phyloP scores from a whole-genome alignment of 805 yeast species.

The Pichia eremophila region DNA sequence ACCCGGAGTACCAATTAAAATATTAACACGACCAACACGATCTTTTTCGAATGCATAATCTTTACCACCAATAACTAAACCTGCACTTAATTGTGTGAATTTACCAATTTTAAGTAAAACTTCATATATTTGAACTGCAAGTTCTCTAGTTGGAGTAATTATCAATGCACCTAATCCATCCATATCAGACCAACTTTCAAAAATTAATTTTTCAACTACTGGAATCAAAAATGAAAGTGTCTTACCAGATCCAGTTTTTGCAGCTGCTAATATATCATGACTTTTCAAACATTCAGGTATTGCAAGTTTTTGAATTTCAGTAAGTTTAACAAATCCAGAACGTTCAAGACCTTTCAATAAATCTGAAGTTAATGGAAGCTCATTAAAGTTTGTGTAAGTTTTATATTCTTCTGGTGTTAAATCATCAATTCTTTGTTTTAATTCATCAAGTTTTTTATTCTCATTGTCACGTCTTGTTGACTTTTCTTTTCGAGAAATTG shows the following conservation, averaged over 20 bases:
- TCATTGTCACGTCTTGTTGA: conserved; percentile 20
- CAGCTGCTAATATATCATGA: conserved; percentile 75
- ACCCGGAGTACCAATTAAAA: conserved; percentile 88
- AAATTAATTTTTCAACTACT: conserved; percentile 56
- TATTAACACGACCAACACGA: conserved; percentile 69
- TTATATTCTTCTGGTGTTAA: conserved; percentile 36
- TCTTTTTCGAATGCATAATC: conserved; percentile 76
- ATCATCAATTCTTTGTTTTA: conserved; percentile 45
- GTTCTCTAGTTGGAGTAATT: conserved; percentile 86
- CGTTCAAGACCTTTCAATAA: conserved; percentile 67
- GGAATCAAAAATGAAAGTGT: conserved; percentile 84
- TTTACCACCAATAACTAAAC: conserved; percentile 89
- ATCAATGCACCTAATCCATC: conserved; percentile 88
- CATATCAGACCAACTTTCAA: conserved; percentile 65
- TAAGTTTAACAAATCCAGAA: conserved; percentile 69
- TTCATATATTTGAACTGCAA: conserved; percentile 86
- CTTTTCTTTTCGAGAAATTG: conserved; percentile 23
- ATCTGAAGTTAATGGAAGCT: conserved; percentile 62
- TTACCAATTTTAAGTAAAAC: conserved; percentile 77
- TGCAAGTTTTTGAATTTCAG: conserved; percentile 78
- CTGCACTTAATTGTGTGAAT: conserved; percentile 70
- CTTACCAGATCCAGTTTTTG: conserved; percentile 86
- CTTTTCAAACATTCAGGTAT: conserved; percentile 73
- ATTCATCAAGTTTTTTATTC: conserved; percentile 28
- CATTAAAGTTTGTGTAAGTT: conserved; percentile 47